These are phyloP conservation scores for Talaromyces borbonicus DNA, from an alignment of 495 filamentous ascomycete genomes.

Conservation along the genomic window DNA sequence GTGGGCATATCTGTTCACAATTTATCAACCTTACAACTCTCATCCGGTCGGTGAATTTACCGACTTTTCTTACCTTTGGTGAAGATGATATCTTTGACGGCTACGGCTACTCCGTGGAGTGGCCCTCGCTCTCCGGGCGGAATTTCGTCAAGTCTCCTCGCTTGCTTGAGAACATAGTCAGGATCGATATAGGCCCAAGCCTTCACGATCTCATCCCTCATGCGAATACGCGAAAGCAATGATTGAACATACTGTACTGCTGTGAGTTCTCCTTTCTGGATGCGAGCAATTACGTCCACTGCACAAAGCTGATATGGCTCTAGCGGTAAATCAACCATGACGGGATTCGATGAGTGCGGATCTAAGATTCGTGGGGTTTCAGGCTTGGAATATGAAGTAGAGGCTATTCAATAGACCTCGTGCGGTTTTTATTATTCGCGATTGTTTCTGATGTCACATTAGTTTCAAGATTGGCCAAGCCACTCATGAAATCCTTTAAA, in stretches of 20 bases:
- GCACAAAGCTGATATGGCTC: background rate
- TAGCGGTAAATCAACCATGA: background rate
- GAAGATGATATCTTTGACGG: constrained; percentile 48
- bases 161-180: constrained; percentile 37
- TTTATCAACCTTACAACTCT: background rate
- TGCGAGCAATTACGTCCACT: background rate
- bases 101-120: constrained; percentile 44
- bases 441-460: too few species aligned
- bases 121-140: constrained; percentile 36
- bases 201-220: constrained; percentile 36
- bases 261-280: constrained; percentile 18
- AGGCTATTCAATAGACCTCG: background rate
- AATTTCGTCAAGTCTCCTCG: constrained; percentile 39
- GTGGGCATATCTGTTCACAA: background rate
- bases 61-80: constrained; percentile 30
- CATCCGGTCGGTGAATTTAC: background rate
- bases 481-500: too few species aligned
- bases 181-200: constrained; percentile 46
- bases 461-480: too few species aligned
- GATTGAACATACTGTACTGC: constrained; percentile 43
- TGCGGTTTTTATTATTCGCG: too few species aligned
- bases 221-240: constrained; percentile 37
- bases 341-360: background rate
- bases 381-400: background rate
- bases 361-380: background rate